These are phyloP conservation scores for Xylaria sp. DNA, from an alignment of 2,329 filamentous ascomycete genomes.

Conservation along the genomic window DNA sequence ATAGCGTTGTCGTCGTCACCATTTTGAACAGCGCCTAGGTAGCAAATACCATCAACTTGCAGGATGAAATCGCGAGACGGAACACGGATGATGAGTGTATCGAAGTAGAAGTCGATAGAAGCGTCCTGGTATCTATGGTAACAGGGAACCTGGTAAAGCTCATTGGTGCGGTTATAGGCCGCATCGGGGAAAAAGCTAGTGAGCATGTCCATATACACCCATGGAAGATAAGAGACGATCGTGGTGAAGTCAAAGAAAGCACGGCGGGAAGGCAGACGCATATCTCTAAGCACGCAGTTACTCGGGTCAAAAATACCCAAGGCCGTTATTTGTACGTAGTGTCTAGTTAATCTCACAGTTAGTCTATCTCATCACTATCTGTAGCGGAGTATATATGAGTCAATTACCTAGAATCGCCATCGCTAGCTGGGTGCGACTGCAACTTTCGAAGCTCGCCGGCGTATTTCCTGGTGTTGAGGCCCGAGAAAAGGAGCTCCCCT, in stretches of 20 bases:
- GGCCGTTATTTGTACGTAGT: constrained; percentile 33
- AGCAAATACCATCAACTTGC: constrained; percentile 30
- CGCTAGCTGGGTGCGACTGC: constrained; percentile 2
- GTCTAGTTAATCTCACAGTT: constrained; percentile 26
- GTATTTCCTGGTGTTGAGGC: constrained; percentile 39
- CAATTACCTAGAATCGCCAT: constrained; percentile 30
- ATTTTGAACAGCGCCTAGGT: constrained; percentile 24
- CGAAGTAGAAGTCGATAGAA: constrained; percentile 39
- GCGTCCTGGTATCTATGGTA: constrained; percentile 32
- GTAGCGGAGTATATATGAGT: background rate
- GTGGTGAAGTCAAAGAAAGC: constrained; percentile 36
- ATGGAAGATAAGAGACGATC: constrained; percentile 33
- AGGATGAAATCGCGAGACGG: constrained; percentile 39
- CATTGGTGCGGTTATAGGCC: constrained; percentile 27
- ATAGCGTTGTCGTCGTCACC: constrained; percentile 11
- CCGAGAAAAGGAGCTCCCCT: constrained; percentile 41
- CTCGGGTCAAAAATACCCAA: constrained; percentile 33
- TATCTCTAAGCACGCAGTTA: constrained; percentile 25
- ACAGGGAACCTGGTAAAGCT: constrained; percentile 36
- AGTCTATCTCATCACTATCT: background rate
- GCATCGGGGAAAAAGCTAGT: constrained; percentile 30
- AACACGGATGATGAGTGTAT: constrained; percentile 33
- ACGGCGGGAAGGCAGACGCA: background rate
- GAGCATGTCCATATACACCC: constrained; percentile 16
- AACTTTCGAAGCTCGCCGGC: constrained; percentile 33